Evolutionary conservation across 441 rosid species (phyloP), one percentile per base, ranked within the genome.

Genomic region (Gossypium laxum): DNA sequence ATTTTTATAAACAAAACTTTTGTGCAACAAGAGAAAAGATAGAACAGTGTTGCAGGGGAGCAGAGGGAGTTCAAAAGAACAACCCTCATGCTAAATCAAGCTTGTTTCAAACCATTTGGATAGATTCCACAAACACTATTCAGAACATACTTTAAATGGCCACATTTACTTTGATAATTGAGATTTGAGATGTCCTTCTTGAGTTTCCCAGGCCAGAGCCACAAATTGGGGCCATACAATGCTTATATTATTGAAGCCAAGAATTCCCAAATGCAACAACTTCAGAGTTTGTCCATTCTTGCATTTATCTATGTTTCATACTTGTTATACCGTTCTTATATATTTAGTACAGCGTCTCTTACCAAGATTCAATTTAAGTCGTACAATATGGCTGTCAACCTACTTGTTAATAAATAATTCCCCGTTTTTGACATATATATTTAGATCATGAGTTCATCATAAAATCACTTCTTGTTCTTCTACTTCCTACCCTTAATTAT

Each of bases 391-490:
- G 17, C 19, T 11, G 34, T 5, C 15, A n/a, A 12, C 22, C 32
- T 57, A 12, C 30, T 26, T 58, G 63, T 58, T 24, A 30, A 57
- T 24, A 21, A 57, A 24, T 24, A 12, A 24, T 12, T 12, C 61
- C 62, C 62, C 2, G 10, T 22, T 57, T 57, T 24, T 57, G 10
- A 24, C 1, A 19, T 21, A 4, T 21, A 55, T 21, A 12, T 52
- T 55, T 21, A 58, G 34, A 57, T 58, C n/a, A 26, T n/a, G 15
- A 41, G 21, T 62, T 34, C 48, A 62, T 38, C 41, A 28, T 56
- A n/a, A 63, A 72, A 22, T 12, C 75, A 72, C 51, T 69, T 52
- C 30, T 3, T 6, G 43, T 65, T 12, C 38, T 59, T 60, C 45
- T 57, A 3, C 43, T 32, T 58, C 3, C 45, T 14, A 70, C 21